Percentiles rank a stretch among this genome's conserved stretches.
Conservation (phyloP, 73 alveolate species). For the Uronychia binucleata region DNA sequence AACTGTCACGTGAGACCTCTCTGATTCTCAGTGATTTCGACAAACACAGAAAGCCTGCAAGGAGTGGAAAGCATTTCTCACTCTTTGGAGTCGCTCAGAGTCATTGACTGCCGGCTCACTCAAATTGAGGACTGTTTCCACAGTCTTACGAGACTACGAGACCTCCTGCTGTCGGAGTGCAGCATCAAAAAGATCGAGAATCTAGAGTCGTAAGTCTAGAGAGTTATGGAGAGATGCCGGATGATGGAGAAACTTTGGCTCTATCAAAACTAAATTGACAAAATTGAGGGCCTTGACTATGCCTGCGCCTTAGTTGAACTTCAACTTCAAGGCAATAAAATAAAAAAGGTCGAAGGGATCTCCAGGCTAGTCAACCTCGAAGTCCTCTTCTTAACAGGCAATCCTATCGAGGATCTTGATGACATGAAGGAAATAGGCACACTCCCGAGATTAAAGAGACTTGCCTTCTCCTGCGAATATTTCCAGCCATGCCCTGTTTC, state of each 20-base stretch:
- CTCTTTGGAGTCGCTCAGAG: slow-evolving; percentile 53
- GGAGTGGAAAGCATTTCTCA: slow-evolving; percentile 65
- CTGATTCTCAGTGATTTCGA: slow-evolving; percentile 39
- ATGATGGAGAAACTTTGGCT: slow-evolving; percentile 43
- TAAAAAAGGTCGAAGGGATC: slow-evolving; percentile 47
- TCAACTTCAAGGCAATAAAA: slow-evolving; percentile 58
- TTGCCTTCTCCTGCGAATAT: slow-evolving; percentile 45
- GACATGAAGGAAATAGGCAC: slow-evolving; percentile 35
- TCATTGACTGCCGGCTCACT: slow-evolving; percentile 50
- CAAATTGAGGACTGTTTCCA: slow-evolving; percentile 41
- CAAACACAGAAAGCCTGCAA: slow-evolving; percentile 29
- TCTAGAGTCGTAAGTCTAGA: slow-evolving; percentile 27
- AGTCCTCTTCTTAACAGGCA: slow-evolving; percentile 42
- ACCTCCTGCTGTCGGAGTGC: slow-evolving; percentile 43
- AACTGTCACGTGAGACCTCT: too few species aligned
- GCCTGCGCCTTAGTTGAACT: slow-evolving; percentile 46
- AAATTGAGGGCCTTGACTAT: slow-evolving; percentile 53
- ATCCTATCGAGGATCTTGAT: slow-evolving; percentile 52
- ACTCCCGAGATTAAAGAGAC: slow-evolving; percentile 27
- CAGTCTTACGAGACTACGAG: slow-evolving; percentile 36
- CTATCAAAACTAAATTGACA: slow-evolving; percentile 45
- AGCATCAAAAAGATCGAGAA: slow-evolving; percentile 51
- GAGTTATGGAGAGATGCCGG: slow-evolving; percentile 32
- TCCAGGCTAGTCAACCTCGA: slow-evolving; percentile 44
- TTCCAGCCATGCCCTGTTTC: slow-evolving; percentile 66